Base-by-base conservation (phyloP, 1,139 yeast species). In the Scheffersomyces cryptocercus region DNA sequence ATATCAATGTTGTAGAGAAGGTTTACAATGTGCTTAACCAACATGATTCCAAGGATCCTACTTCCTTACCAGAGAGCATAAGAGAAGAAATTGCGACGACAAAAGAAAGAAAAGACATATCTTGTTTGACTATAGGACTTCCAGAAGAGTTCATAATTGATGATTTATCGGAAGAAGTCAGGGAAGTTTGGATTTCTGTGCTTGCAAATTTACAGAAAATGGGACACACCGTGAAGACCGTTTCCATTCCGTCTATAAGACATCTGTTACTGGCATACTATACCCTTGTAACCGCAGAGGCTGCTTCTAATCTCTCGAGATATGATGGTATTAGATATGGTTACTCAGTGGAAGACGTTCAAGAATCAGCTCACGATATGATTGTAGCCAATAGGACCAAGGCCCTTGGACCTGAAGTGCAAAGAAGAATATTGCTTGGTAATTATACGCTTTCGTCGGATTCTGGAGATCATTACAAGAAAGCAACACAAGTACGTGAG, bases 241-340 rank as follows among this genome's bases (percentile, higher is more conserved):
- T 93, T 0, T 81, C 93, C 0, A 61, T 91, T 0, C 96, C 96
- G 2, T 70, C 85, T 0, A 68, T 89, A 8, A 78, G 76, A 48
- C 70, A 76, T 44, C 77, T 91, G 37, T 67, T 93, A n/a, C 91
- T 95, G 29, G 79, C 91, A 0, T 95, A 95, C 62, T 91, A 88
- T 58, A 85, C 96, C 0, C 57, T 95, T 31, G 90, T 95, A 1
- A 88, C 97, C 0, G 88, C 97, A 0, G 99, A 95, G 59, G 98
- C 97, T 0, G 84, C 96, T 0, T 91, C 99, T 0, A 93, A 95
- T 59, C 73, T 95, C 38, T 80, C 97, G 1, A 73, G 97, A 31
- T 95, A 79, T 56, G 99, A 93, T 64, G 99, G 99, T 2, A 70
- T 91, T 20, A 71, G 97, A 41, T 95, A 86, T 57, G 98, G 98